A percentile compares a stretch with the other conserved stretches of the same genome.
Evolutionary conservation across 768 basidiomycete genomes (phyloP).

Genomic region (Lentinula edodes): DNA sequence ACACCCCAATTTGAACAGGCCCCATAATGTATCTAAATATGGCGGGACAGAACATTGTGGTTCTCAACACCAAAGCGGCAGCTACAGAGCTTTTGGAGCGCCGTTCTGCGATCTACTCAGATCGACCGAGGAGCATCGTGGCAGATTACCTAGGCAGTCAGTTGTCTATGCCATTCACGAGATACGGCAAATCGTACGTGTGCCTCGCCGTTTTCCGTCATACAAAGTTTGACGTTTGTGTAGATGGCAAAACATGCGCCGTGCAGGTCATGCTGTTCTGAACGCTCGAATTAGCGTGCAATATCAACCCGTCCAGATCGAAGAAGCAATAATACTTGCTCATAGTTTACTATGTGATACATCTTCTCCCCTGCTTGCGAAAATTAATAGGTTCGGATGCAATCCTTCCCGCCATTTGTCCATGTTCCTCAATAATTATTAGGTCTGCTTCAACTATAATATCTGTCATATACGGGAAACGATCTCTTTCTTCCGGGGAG

Average conservation of each 20-base stretch:
- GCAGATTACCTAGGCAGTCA: neutral
- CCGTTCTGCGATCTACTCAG: slow-evolving; percentile 2
- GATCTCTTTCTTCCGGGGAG: neutral
- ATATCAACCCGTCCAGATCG: neutral
- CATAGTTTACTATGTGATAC: neutral
- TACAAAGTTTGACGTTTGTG: neutral
- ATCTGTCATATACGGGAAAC: neutral
- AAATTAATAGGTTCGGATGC: neutral
- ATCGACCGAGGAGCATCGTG: neutral
- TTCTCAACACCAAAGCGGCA: neutral
- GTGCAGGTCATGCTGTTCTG: neutral
- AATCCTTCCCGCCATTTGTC: neutral
- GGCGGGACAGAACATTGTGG: slow-evolving; percentile 4
- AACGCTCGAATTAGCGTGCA: neutral
- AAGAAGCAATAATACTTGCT: neutral
- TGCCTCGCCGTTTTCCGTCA: too few relatives aligned
- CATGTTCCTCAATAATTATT: neutral
- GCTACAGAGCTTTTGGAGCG: slow-evolving; percentile 1
- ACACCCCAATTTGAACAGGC: neutral
- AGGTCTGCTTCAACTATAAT: neutral
- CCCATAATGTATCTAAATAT: slow-evolving; percentile 3
- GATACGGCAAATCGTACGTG: slow-evolving; percentile 1
- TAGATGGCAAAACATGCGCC: slow-evolving; percentile 6
- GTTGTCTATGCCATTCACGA: neutral
- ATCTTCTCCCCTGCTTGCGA: neutral